Conservation (phyloP, 352 stramenopile genomes). For the Phytophthora cactorum region DNA sequence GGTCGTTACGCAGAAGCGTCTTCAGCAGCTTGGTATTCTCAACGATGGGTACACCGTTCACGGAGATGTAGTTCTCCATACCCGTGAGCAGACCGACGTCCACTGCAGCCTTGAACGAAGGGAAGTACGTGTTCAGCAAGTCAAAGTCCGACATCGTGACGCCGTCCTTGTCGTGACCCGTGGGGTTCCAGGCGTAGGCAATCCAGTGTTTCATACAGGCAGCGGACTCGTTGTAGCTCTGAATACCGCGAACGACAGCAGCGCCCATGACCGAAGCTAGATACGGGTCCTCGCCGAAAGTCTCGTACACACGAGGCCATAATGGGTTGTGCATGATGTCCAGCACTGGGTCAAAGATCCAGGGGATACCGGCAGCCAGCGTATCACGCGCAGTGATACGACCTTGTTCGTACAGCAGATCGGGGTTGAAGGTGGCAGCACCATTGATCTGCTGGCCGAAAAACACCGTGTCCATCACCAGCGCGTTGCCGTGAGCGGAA, state of each 20-base stretch:
- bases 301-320: constrained; percentile 91
- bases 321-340: constrained; percentile 82
- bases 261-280: constrained; percentile 73
- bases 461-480: constrained; percentile 53
- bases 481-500: constrained; percentile 86
- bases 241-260: constrained; percentile 74
- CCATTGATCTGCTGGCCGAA: constrained; percentile 87
- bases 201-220: constrained; percentile 88
- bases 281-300: constrained; percentile 91
- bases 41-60: constrained; percentile 89
- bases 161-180: constrained; percentile 76
- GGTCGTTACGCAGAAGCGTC: constrained; percentile 69
- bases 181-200: constrained; percentile 73
- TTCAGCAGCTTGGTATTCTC: constrained; percentile 71
- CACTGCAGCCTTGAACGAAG: constrained; percentile 74
- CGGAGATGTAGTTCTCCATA: constrained; percentile 93
- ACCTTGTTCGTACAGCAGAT: constrained; percentile 61
- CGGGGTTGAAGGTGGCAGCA: constrained; percentile 86
- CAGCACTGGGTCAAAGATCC: constrained; percentile 87
- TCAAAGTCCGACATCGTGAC: constrained; percentile 69
- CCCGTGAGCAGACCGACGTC: constrained; percentile 73
- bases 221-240: constrained; percentile 60
- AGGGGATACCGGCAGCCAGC: constrained; percentile 77
- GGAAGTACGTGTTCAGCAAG: constrained; percentile 79
- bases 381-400: constrained; percentile 59